Evolutionary conservation across 2,329 filamentous ascomycete species (phyloP).

Genomic region (Trichoderma polysporum): DNA sequence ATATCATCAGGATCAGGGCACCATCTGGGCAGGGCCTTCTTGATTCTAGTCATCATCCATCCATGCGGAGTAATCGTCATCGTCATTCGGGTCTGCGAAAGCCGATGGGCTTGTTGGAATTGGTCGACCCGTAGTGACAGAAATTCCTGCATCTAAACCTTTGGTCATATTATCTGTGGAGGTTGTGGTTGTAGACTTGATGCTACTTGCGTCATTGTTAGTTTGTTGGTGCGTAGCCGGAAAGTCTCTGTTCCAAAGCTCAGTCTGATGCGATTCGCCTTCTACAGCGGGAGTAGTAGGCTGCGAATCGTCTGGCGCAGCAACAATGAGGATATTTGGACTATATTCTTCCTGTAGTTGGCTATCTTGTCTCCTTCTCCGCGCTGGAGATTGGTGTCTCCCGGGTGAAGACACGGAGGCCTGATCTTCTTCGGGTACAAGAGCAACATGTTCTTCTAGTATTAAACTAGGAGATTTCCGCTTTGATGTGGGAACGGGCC

Average conservation of each 20-base stretch:
- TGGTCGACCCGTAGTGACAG: neutral
- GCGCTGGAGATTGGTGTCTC: constrained; percentile 51
- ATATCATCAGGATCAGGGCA: neutral
- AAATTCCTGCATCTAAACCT: neutral
- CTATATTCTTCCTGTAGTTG: constrained; percentile 39
- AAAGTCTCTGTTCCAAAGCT: constrained; percentile 13
- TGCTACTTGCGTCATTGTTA: neutral
- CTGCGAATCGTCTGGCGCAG: constrained; percentile 63
- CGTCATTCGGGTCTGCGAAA: constrained; percentile 20
- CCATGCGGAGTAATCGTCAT: constrained; percentile 32
- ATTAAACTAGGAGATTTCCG: constrained; percentile 57
- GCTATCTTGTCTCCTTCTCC: constrained; percentile 39
- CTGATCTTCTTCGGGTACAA: constrained; percentile 30
- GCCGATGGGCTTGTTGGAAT: constrained; percentile 23
- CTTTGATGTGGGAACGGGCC: constrained; percentile 58
- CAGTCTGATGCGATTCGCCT: constrained; percentile 27
- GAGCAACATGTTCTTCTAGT: constrained; percentile 24
- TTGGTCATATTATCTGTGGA: neutral
- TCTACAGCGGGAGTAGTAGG: constrained; percentile 52
- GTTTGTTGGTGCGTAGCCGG: neutral
- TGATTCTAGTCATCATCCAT: constrained; percentile 27
- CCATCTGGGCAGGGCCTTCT: neutral
- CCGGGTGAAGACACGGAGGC: constrained; percentile 26
- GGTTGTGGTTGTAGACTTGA: neutral
- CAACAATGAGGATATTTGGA: constrained; percentile 62